Evolutionary conservation across 2,329 filamentous ascomycete species (phyloP), one percentile per base, ranked within the genome.

Genomic region (Gaeumannomyces sp.): DNA sequence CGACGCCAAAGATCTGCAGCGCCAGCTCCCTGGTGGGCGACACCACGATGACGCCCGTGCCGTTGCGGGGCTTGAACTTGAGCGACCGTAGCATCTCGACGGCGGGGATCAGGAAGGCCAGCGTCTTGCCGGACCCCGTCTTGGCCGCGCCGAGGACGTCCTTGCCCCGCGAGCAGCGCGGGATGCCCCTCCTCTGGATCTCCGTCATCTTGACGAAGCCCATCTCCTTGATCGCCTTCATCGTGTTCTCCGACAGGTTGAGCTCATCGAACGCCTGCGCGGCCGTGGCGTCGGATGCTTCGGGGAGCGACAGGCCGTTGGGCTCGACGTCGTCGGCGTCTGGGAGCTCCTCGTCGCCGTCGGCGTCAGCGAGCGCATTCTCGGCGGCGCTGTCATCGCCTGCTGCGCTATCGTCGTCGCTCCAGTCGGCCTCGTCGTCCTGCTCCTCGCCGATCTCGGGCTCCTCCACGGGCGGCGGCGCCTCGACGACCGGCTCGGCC

Each of bases 171-270:
- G 66, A 98, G 82, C 60, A 96, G 81, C 27, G 93, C 5, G 94
- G 93, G 65, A 98, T 97, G 16, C 89, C 90, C 73, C 90, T 85
- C 71, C 87, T 85, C 77, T 98, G 95, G 70, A 98, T 97, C 75
- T 95, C 91, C 0, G 95, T 98, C 93, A 99, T 97, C 61, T 84
- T 93, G 73, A 90, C 89, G 75, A 98, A 97, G 19, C 91, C 91
- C 94, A 99, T 98, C 68, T 90, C 91, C 65, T 88, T 73, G 71
- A 97, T 93, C 11, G 93, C 93, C 78, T 90, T 87, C 83, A 93
- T 90, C 0, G 93, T 97, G 77, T 91, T 93, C 29, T 93, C 90
- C 1, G 92, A 95, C 14, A 99, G 84, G 64, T 91, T 91, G 68
- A 99, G 81, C 69, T 98, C 90, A 45, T 86, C 79, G 73, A 97